These are phyloP conservation scores for Ogataea thermomethanolica DNA, from an alignment of 805 yeast species.

Conservation along the genomic window DNA sequence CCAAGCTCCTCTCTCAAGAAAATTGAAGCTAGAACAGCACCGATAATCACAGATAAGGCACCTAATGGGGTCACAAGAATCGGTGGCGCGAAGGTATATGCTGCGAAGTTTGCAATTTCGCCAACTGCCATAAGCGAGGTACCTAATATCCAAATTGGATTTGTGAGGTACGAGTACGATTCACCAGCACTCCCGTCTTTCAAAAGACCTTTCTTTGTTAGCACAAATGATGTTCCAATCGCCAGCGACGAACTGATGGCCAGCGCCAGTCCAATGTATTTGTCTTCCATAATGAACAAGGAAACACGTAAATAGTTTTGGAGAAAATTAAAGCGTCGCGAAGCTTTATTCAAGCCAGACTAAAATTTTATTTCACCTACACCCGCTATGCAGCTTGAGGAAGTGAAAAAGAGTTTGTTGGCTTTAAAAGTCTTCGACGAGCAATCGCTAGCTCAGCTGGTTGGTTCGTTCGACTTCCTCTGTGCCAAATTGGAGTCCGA, in stretches of 20 bases:
- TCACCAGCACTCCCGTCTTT: slow-evolving; percentile 63
- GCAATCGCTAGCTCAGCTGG: neutral
- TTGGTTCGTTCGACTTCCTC: neutral
- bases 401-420: slow-evolving; percentile 1
- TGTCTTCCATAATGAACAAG: slow-evolving; percentile 56
- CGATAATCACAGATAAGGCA: slow-evolving; percentile 84
- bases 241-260: slow-evolving; percentile 87
- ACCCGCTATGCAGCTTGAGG: slow-evolving; percentile 5
- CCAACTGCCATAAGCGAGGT: slow-evolving; percentile 88
- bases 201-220: slow-evolving; percentile 82
- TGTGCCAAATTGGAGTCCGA: slow-evolving; percentile 1
- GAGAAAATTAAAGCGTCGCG: neutral
- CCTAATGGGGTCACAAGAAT: slow-evolving; percentile 90
- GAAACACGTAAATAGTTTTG: slow-evolving; percentile 10
- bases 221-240: slow-evolving; percentile 84
- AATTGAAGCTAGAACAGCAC: slow-evolving; percentile 84
- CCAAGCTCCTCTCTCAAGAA: slow-evolving; percentile 86
- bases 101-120: slow-evolving; percentile 89
- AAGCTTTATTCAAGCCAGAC: neutral
- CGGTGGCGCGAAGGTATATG: slow-evolving; percentile 93
- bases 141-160: slow-evolving; percentile 95
- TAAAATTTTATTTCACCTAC: slow-evolving; percentile 5
- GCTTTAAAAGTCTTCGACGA: neutral
- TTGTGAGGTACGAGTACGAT: slow-evolving; percentile 72
- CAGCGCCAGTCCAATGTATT: slow-evolving; percentile 82